Evolutionary conservation across 805 yeast species (phyloP).

Genomic region (Yamadazyma kitorensis): DNA sequence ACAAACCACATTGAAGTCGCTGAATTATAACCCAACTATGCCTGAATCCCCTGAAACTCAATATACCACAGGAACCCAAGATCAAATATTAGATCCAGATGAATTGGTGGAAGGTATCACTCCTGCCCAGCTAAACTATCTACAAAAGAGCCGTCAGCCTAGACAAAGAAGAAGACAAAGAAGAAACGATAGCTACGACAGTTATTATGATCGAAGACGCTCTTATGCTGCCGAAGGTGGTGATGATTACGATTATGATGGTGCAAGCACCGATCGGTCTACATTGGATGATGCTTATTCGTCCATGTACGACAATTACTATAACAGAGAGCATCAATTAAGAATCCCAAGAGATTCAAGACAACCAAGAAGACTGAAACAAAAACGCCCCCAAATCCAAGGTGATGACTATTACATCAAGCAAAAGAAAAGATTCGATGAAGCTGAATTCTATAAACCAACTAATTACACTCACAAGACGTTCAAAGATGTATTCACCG

Average conservation of each 20-base stretch:
- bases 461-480: constrained; percentile 38
- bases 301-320: constrained; percentile 8
- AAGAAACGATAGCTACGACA: not conserved
- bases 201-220: constrained; percentile 6
- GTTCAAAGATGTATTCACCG: constrained; percentile 34
- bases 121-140: constrained; percentile 34
- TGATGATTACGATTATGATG: not conserved
- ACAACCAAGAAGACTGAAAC: constrained; percentile 1
- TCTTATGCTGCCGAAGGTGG: not conserved
- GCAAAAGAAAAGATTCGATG: constrained; percentile 35
- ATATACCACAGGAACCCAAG: constrained; percentile 4
- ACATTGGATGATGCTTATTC: constrained; percentile 4
- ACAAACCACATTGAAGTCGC: no score
- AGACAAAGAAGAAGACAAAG: constrained; percentile 4
- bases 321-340: constrained; percentile 3
- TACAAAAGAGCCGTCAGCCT: constrained; percentile 16
- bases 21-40: no score
- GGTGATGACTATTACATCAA: constrained; percentile 33
- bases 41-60: constrained; percentile 10
- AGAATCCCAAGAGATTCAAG: constrained; percentile 2
- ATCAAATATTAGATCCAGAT: constrained; percentile 19
- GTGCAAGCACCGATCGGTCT: not conserved
- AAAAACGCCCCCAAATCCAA: constrained; percentile 6
- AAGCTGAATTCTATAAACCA: constrained; percentile 29
- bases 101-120: constrained; percentile 35